phyloP scores from a whole-genome alignment of 495 filamentous ascomycete species.

The Penicillium verhagenii region DNA sequence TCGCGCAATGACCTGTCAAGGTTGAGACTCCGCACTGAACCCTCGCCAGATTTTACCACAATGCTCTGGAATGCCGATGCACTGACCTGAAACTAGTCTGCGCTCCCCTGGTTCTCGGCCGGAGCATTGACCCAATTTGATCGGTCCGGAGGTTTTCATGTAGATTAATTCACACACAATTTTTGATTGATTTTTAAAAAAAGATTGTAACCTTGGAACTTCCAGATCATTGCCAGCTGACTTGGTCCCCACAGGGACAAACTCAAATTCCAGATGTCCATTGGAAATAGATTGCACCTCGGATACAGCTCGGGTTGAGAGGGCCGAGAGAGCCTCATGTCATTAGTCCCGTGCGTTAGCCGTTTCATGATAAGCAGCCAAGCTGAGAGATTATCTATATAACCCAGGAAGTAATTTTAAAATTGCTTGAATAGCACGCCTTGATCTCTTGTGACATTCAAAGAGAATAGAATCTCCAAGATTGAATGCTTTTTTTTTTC shows the following conservation, averaged over 20 bases:
- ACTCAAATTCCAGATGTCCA: background rate
- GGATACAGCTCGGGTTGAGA: background rate
- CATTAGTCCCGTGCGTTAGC: no score
- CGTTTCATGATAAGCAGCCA: no score
- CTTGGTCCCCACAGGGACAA: background rate
- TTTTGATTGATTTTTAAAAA: background rate
- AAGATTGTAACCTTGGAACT: no score
- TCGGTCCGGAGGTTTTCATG: background rate
- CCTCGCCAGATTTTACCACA: background rate
- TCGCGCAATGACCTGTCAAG: background rate
- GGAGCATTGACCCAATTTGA: background rate
- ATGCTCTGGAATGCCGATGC: background rate
- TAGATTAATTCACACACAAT: constrained; percentile 5
- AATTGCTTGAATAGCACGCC: no score
- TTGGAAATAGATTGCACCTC: background rate
- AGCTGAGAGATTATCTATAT: no score
- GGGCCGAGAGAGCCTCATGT: no score
- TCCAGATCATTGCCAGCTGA: no score
- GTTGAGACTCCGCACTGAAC: background rate
- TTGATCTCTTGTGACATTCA: no score
- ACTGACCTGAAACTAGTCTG: background rate
- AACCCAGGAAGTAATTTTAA: no score
- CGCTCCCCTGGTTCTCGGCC: background rate
- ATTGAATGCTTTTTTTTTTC: no score
- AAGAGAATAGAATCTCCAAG: no score